phyloP scores from a whole-genome alignment of 2,329 filamentous ascomycete genomes.

The Rutstroemia sydowiana region DNA sequence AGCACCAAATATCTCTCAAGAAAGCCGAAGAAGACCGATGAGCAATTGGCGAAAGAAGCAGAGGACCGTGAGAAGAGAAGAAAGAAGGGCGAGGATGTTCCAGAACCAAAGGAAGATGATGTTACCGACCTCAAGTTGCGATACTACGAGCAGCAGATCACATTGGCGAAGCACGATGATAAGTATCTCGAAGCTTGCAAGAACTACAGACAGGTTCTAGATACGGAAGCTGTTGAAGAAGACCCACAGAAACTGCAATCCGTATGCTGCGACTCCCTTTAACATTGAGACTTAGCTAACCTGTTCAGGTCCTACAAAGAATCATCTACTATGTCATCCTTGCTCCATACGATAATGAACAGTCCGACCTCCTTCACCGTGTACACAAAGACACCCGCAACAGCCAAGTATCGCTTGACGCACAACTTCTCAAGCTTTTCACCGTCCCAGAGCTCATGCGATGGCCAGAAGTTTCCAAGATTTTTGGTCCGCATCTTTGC shows the following conservation, averaged over 20 bases:
- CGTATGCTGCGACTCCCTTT: conserved; percentile 43
- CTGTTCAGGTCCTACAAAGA: conserved; percentile 71
- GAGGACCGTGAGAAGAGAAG: conserved; percentile 84
- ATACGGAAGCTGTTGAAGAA: conserved; percentile 91
- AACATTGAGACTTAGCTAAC: conserved; percentile 13
- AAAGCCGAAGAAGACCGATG: conserved; percentile 82
- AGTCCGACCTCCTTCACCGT: conserved; percentile 92
- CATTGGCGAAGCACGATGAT: conserved; percentile 88
- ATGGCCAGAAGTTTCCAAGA: conserved; percentile 87
- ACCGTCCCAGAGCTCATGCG: conserved; percentile 96
- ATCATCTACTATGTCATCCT: conserved; percentile 98
- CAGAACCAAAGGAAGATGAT: conserved; percentile 73
- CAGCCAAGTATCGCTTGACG: conserved; percentile 67
- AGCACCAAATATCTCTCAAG: conserved; percentile 86
- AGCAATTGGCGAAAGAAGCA: conserved; percentile 84
- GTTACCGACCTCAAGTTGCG: conserved; percentile 92
- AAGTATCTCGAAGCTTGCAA: conserved; percentile 98
- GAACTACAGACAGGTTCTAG: conserved; percentile 91
- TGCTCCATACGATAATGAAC: conserved; percentile 95
- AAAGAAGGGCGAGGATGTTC: conserved; percentile 70
- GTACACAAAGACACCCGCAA: conserved; percentile 82
- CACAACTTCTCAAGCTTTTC: conserved; percentile 85
- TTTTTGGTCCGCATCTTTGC: conserved; percentile 83
- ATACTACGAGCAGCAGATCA: conserved; percentile 97
- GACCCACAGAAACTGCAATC: conserved; percentile 79